A percentile compares a stretch with the other conserved stretches of the same genome.
These are phyloP conservation scores for Aquilaria sinensis DNA, from an alignment of 345 rosid genomes.

Conservation along the genomic window DNA sequence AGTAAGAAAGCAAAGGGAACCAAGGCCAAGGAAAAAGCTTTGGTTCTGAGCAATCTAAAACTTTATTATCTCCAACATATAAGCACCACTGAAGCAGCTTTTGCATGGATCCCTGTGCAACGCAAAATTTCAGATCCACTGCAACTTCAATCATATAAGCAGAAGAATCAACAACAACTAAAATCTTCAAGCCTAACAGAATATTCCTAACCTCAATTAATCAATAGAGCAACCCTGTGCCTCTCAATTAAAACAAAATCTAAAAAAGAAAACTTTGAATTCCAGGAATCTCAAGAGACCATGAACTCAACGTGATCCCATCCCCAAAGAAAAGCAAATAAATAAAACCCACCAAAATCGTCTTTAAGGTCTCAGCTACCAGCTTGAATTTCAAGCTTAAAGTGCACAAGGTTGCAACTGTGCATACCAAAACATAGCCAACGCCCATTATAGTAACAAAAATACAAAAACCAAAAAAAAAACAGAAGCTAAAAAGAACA, in stretches of 20 bases:
- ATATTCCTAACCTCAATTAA: constrained; percentile 2
- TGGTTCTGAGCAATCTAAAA: constrained; percentile 40
- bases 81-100: constrained; percentile 21
- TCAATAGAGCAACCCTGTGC: constrained; percentile 7
- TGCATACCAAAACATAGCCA: constrained; percentile 3
- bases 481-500: constrained; percentile 2
- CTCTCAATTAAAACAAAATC: constrained; percentile 7
- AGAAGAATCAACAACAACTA: constrained; percentile 5
- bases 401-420: constrained; percentile 8
- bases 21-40: constrained; percentile 24
- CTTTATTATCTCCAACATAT: constrained; percentile 16
- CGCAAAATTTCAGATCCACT: constrained; percentile 28
- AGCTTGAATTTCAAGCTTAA: constrained; percentile 21
- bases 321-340: neutral
- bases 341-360: constrained; percentile 2
- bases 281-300: constrained; percentile 17
- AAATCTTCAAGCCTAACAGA: constrained; percentile 1
- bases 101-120: constrained; percentile 34
- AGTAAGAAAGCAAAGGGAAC: constrained; percentile 23
- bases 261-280: constrained; percentile 19
- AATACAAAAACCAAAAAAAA: constrained; percentile 1
- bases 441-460: constrained; percentile 8
- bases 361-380: neutral
- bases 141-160: constrained; percentile 7
- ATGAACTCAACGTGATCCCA: constrained; percentile 2